Evolutionary conservation across 768 basidiomycete species (phyloP).

Genomic region (Psilocybe tampanensis): DNA sequence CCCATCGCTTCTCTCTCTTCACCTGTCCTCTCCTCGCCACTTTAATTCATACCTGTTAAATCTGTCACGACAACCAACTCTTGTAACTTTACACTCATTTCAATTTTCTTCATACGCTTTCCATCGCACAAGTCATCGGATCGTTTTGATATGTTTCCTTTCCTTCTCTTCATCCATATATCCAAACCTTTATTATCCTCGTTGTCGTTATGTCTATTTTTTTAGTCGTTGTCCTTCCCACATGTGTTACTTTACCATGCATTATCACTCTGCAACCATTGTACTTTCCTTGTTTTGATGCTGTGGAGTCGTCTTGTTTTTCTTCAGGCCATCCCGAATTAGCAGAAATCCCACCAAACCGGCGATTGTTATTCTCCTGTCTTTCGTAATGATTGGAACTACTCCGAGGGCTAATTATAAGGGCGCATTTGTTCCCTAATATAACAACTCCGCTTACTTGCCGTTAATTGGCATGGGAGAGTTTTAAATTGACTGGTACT

Average conservation of each 20-base stretch:
- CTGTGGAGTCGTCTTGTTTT: too few relatives aligned
- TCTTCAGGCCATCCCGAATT: too few relatives aligned
- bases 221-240: neutral
- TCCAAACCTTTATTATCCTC: neutral
- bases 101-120: neutral
- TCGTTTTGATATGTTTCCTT: neutral
- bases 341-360: neutral
- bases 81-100: constrained; percentile 17
- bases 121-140: neutral
- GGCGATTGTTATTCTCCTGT: neutral
- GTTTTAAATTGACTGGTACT: neutral
- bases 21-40: neutral
- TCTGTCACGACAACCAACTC: constrained; percentile 8
- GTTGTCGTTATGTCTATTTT: constrained; percentile 9
- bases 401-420: too few relatives aligned
- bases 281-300: neutral
- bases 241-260: neutral
- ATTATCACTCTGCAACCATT: neutral
- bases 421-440: too few relatives aligned
- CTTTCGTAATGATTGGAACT: neutral
- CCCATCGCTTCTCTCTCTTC: neutral
- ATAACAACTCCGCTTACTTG: too few relatives aligned
- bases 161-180: constrained; percentile 1
- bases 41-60: neutral
- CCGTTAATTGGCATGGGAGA: too few relatives aligned